A percentile compares a stretch with the other conserved stretches of the same genome.
Conservation (phyloP, 2,329 filamentous ascomycete genomes). For the Alternaria sp. region DNA sequence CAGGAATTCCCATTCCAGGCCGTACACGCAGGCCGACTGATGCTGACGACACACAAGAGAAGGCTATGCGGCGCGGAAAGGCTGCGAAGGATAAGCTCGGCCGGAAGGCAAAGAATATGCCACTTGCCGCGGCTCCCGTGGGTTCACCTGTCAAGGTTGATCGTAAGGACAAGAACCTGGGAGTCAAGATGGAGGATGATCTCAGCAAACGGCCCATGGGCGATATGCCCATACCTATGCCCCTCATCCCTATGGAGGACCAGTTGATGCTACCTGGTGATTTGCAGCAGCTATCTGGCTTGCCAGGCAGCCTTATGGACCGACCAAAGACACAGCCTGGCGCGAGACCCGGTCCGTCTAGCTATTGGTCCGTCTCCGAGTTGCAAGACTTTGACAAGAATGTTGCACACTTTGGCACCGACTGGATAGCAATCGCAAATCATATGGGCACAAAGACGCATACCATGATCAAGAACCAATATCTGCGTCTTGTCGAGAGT, state of each 20-base stretch:
- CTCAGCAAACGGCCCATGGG: slow-evolving; percentile 37
- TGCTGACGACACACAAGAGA: slow-evolving; percentile 45
- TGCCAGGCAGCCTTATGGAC: slow-evolving; percentile 44
- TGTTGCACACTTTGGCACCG: slow-evolving; percentile 78
- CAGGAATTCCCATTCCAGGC: slow-evolving; percentile 41
- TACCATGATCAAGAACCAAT: slow-evolving; percentile 75
- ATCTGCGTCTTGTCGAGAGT: slow-evolving; percentile 56
- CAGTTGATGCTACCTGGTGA: slow-evolving; percentile 36
- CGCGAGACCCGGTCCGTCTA: slow-evolving; percentile 71
- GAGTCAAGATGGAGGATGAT: slow-evolving; percentile 48
- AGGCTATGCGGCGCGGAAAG: slow-evolving; percentile 55
- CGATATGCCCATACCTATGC: slow-evolving; percentile 41
- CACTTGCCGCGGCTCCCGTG: slow-evolving; percentile 50
- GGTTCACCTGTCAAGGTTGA: slow-evolving; percentile 49
- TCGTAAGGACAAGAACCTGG: slow-evolving; percentile 42
- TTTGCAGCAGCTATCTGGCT: slow-evolving; percentile 25
- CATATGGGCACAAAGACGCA: slow-evolving; percentile 86
- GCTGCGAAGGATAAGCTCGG: slow-evolving; percentile 49
- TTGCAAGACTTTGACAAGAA: slow-evolving; percentile 78
- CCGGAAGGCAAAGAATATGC: slow-evolving; percentile 53
- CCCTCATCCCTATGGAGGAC: slow-evolving; percentile 36
- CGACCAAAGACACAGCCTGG: slow-evolving; percentile 43
- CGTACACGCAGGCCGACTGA: slow-evolving; percentile 49
- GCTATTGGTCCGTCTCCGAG: slow-evolving; percentile 89
- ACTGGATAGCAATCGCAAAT: slow-evolving; percentile 77